Percentiles rank a stretch among this genome's conserved stretches.
Conservation (phyloP, 169 alveolate genomes). For the Plasmodium sp. region DNA sequence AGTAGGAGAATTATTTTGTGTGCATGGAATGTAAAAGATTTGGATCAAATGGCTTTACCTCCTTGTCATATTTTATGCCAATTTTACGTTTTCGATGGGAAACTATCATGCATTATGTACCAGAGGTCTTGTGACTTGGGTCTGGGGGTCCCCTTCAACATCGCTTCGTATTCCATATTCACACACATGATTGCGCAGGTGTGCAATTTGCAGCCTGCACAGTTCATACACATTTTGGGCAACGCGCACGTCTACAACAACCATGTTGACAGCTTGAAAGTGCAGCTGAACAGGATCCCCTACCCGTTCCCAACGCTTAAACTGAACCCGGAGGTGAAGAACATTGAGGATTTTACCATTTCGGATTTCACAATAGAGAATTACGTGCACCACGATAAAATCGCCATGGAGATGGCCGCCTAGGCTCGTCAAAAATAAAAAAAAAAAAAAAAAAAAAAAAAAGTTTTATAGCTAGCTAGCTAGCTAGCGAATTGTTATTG, state of each 20-base stretch:
- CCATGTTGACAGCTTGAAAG: slow-evolving; percentile 94
- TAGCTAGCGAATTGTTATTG: not conserved
- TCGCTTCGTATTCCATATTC: slow-evolving; percentile 97
- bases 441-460: too few species aligned
- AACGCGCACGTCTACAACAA: slow-evolving; percentile 96
- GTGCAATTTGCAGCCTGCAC: slow-evolving; percentile 88
- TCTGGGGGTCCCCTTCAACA: slow-evolving; percentile 98
- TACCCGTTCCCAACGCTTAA: slow-evolving; percentile 97
- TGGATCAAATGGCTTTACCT: slow-evolving; percentile 98
- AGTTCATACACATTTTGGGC: slow-evolving; percentile 95
- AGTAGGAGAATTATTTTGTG: slow-evolving; percentile 94
- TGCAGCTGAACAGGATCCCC: slow-evolving; percentile 94
- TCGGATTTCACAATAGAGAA: slow-evolving; percentile 92
- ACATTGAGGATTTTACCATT: slow-evolving; percentile 92
- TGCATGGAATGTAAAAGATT: slow-evolving; percentile 97
- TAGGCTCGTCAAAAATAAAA: not conserved
- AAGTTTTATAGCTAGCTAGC: not conserved
- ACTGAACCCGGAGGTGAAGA: slow-evolving; percentile 88
- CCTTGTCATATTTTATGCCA: slow-evolving; percentile 98
- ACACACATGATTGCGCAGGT: slow-evolving; percentile 97
- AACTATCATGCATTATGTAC: slow-evolving; percentile 95
- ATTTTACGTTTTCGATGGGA: slow-evolving; percentile 94
- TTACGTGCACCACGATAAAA: slow-evolving; percentile 92
- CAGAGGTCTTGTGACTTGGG: slow-evolving; percentile 99
- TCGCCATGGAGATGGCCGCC: slow-evolving; percentile 94